Conservation (phyloP, 805 yeast species). For the Schizosaccharomyces osmophilus region DNA sequence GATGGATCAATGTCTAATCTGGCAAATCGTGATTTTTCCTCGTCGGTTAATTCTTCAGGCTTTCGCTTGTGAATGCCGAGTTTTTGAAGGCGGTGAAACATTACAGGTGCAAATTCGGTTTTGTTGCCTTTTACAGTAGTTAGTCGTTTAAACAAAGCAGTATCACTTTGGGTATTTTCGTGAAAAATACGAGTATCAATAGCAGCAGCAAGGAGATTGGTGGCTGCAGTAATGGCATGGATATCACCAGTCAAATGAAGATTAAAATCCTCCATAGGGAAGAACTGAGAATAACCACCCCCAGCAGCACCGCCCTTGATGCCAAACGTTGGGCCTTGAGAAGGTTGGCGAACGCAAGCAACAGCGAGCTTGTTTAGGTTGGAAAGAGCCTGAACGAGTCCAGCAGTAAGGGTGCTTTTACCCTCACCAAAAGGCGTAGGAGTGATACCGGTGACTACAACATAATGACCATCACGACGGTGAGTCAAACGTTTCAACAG, state of each 20-base stretch:
- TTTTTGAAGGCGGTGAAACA: slow-evolving; percentile 50
- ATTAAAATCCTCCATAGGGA: slow-evolving; percentile 97
- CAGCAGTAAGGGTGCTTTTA: slow-evolving; percentile 86
- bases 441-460: slow-evolving; percentile 88
- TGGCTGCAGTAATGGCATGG: slow-evolving; percentile 86
- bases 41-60: slow-evolving; percentile 57
- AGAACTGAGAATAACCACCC: slow-evolving; percentile 93
- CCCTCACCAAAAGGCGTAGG: slow-evolving; percentile 98
- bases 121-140: slow-evolving; percentile 68
- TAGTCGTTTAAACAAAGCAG: slow-evolving; percentile 57
- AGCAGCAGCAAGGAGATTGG: slow-evolving; percentile 84
- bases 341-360: slow-evolving; percentile 92
- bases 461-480: slow-evolving; percentile 55
- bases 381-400: slow-evolving; percentile 88
- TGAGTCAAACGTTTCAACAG: slow-evolving; percentile 41
- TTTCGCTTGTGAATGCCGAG: slow-evolving; percentile 62
- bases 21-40: slow-evolving; percentile 51
- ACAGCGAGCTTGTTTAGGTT: slow-evolving; percentile 59
- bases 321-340: slow-evolving; percentile 97
- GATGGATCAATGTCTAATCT: slow-evolving; percentile 74
- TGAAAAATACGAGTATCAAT: slow-evolving; percentile 93
- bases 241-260: slow-evolving; percentile 95
- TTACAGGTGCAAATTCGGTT: slow-evolving; percentile 54
- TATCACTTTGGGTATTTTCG: slow-evolving; percentile 64
- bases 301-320: slow-evolving; percentile 99